Conservation (phyloP, 352 stramenopile species). For the Labyrinthula sp. region DNA sequence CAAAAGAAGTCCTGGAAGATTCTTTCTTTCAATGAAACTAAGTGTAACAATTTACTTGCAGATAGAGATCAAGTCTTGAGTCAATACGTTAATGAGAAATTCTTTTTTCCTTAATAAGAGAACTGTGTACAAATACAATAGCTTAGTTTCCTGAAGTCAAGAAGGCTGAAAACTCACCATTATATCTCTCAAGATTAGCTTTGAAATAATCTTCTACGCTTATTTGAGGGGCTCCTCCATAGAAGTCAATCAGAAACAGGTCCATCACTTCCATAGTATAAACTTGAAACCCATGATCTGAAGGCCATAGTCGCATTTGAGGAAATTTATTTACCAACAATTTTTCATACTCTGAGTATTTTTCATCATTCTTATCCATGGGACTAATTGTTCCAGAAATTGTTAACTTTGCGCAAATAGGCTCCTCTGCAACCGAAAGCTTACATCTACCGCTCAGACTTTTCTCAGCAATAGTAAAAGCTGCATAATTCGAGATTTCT, state of each 20-base stretch:
- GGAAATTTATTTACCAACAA: conserved; percentile 16
- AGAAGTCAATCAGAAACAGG: conserved; percentile 20
- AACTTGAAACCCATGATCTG: conserved; percentile 2
- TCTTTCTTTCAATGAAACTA: too few relatives aligned
- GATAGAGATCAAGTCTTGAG: too few relatives aligned
- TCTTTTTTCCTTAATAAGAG: too few relatives aligned
- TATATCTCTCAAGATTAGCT: conserved; percentile 11
- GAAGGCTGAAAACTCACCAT: too few relatives aligned
- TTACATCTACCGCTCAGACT: conserved; percentile 1
- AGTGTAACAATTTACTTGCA: too few relatives aligned
- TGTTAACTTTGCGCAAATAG: conserved; percentile 5
- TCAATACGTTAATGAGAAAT: too few relatives aligned
- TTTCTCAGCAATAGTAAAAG: too few relatives aligned
- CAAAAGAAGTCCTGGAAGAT: too few relatives aligned
- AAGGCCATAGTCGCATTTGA: conserved; percentile 17
- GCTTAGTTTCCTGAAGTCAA: too few relatives aligned
- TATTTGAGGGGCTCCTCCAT: conserved; percentile 10
- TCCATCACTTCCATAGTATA: conserved; percentile 3
- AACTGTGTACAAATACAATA: too few relatives aligned
- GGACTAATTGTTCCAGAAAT: conserved; percentile 2
- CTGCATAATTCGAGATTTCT: too few relatives aligned
- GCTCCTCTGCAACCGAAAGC: not conserved
- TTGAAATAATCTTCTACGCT: conserved; percentile 7
- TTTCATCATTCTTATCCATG: conserved; percentile 1
- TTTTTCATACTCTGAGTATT: not conserved